Conservation (phyloP, 352 stramenopile species). For the Phytophthora gonapodyides region DNA sequence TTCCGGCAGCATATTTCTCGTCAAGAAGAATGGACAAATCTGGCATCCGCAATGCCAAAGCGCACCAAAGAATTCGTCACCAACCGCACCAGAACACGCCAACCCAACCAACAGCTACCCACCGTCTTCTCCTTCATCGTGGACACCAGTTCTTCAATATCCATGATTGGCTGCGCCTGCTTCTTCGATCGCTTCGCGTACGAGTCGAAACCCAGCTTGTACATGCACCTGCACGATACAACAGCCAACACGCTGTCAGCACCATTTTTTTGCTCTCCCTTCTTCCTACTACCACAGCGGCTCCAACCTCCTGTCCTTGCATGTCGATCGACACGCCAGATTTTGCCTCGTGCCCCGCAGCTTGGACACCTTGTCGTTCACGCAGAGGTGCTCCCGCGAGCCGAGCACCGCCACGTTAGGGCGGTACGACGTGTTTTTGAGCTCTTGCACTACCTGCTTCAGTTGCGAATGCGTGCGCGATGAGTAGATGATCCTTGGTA, state of each 20-base stretch:
- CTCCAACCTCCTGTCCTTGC: conserved; percentile 88
- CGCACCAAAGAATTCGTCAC: conserved; percentile 23
- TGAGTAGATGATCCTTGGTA: conserved; percentile 97
- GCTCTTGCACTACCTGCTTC: conserved; percentile 96
- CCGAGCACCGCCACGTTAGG: conserved; percentile 91
- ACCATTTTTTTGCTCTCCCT: neutral
- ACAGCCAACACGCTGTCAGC: neutral
- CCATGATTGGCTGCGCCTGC: conserved; percentile 86
- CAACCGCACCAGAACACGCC: conserved; percentile 8
- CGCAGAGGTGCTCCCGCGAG: conserved; percentile 97
- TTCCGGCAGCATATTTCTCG: conserved; percentile 87
- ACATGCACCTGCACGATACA: conserved; percentile 55
- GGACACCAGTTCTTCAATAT: conserved; percentile 98
- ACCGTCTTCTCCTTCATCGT: conserved; percentile 84
- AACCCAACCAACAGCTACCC: neutral
- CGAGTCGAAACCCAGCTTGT: conserved; percentile 80
- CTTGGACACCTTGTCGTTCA: conserved; percentile 94
- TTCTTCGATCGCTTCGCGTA: conserved; percentile 56
- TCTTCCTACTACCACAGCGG: neutral
- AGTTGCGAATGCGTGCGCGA: conserved; percentile 98
- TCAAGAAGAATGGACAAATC: conserved; percentile 98
- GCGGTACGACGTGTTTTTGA: conserved; percentile 95
- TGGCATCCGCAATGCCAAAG: conserved; percentile 30
- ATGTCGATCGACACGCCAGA: conserved; percentile 79
- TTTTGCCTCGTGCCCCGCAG: conserved; percentile 88